Base-by-base conservation (phyloP, 345 rosid genomes). In the Eucalyptus urophylla region DNA sequence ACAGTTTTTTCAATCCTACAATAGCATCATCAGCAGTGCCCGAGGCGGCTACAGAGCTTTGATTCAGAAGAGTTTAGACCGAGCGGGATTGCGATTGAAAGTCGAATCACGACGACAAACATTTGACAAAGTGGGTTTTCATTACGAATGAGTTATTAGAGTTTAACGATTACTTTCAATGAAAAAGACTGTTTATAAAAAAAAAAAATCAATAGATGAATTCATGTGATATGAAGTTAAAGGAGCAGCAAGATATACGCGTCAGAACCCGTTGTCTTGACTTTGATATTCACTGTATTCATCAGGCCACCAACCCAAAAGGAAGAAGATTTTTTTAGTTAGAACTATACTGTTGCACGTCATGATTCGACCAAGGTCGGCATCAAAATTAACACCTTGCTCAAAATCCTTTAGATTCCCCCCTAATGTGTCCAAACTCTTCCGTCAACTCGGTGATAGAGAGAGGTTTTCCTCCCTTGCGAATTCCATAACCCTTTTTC, bases 11-110 rank as follows among this genome's bases (percentile, higher is more conserved):
- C 11, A 76, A 37, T 11, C 83, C 27, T 76, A 21, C 47, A 6
- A 76, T 37, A 40, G 85, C 85, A 11, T 40, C 81, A 9, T 40
- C 8, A 1, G 85, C 44, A 40, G 85, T 1, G 83, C 8, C 27
- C 27, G 29, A 37, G 47, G 47, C 27, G 47, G 83, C 83, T 3
- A 11, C 47, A 4, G 83, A 76, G 83, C 45, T 76, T 76, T 21
- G 15, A 22, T 40, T 37, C 27, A 2, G 9, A 40, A 76, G 15
- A 37, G 47, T 21, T 40, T 76, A 76, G 47, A 11, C 47, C 3
- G 8, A 21, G 15, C 9, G 9, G 29, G 85, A 0, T 72, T 72
- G 81, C 19, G 2, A 37, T 76, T 17, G 47, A 21, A 6, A 21
- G 44, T 10, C 83, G 27, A 72, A 72, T 33, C 22, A 72, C 25